These are phyloP conservation scores for Mycena epipterygia DNA, from an alignment of 768 basidiomycete genomes.

Conservation along the genomic window DNA sequence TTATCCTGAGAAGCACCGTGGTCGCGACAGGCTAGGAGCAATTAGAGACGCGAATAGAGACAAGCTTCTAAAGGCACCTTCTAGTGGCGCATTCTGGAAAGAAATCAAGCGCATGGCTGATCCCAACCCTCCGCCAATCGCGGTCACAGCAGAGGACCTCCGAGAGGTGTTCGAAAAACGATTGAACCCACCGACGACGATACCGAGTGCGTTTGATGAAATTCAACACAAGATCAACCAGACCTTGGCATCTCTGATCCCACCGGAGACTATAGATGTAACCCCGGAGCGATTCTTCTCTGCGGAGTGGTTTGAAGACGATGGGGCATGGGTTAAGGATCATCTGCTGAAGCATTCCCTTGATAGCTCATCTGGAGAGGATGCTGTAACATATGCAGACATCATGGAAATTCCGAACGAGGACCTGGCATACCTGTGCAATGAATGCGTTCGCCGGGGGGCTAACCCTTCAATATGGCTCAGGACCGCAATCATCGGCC, in stretches of 20 bases:
- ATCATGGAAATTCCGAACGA: not conserved
- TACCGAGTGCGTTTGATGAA: not conserved
- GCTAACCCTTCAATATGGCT: not conserved
- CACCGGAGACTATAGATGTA: not conserved
- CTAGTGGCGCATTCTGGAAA: constrained; percentile 16
- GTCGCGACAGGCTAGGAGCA: not conserved
- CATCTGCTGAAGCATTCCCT: not conserved
- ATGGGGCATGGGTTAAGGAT: not conserved
- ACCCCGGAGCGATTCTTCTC: constrained; percentile 14
- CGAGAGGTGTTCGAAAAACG: constrained; percentile 15
- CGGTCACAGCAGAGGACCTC: constrained; percentile 5
- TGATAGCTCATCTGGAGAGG: not conserved
- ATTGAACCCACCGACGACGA: constrained; percentile 9
- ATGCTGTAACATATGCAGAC: not conserved
- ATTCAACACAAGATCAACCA: constrained; percentile 20
- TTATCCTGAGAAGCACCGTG: constrained; percentile 9
- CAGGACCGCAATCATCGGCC: not conserved
- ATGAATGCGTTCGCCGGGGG: not conserved
- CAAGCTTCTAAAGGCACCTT: constrained; percentile 11
- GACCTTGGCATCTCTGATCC: constrained; percentile 3
- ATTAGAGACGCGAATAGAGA: constrained; percentile 13
- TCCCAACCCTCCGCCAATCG: not conserved
- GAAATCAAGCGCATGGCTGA: constrained; percentile 10
- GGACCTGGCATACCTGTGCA: not conserved
- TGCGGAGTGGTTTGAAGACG: not conserved